Evolutionary conservation across 2,329 filamentous ascomycete genomes (phyloP).

Genomic region (Aspergillus sp.): DNA sequence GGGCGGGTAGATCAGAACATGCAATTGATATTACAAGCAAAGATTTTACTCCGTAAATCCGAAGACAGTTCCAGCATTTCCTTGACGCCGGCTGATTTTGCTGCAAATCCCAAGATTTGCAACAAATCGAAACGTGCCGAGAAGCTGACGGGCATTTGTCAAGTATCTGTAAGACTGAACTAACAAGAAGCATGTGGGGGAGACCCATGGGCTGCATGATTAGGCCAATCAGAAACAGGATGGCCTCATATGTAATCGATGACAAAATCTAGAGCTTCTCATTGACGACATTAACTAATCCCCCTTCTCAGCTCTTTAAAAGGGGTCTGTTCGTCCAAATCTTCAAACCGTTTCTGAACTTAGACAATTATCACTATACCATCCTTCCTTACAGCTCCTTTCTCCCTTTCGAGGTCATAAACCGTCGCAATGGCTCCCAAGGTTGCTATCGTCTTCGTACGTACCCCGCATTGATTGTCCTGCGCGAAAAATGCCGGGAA

Average conservation of each 20-base stretch:
- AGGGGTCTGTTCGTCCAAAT: not conserved
- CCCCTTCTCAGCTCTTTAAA: not conserved
- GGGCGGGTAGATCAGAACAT: not conserved
- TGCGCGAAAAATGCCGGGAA: too few relatives aligned
- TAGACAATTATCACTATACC: not conserved
- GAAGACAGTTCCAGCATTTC: not conserved
- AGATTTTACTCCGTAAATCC: not conserved
- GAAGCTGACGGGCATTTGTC: constrained; percentile 26
- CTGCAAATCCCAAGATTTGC: too few relatives aligned
- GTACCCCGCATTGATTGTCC: constrained; percentile 27
- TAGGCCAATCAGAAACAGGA: constrained; percentile 3
- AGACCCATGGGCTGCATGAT: not conserved
- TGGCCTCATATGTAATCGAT: constrained; percentile 27
- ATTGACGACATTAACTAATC: not conserved
- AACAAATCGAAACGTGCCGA: not conserved
- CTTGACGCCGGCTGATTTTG: too few relatives aligned
- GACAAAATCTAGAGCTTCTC: constrained; percentile 18
- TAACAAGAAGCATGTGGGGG: constrained; percentile 14
- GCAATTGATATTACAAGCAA: not conserved
- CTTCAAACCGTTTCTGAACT: not conserved
- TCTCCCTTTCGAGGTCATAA: not conserved
- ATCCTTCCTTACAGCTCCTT: not conserved
- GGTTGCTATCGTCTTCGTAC: constrained; percentile 85
- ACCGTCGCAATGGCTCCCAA: constrained; percentile 75
- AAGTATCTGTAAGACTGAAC: constrained; percentile 34